phyloP scores from a whole-genome alignment of 1,284 basidiomycete species.

The Microbotryum lychnidis-dioicae region DNA sequence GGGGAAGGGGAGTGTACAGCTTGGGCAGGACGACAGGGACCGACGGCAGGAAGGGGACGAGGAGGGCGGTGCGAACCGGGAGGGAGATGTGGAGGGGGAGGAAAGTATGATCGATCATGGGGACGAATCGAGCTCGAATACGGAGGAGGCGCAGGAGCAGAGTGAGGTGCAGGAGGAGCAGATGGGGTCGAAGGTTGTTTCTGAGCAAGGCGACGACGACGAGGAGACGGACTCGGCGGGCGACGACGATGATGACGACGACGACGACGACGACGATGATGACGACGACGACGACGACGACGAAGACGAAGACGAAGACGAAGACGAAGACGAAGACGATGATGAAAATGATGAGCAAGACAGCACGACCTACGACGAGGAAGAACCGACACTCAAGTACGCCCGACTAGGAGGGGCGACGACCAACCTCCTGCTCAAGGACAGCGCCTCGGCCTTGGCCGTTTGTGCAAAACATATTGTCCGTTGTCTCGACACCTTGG shows the following conservation, averaged over 20 bases:
- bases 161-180: neutral
- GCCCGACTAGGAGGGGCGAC: constrained; percentile 62
- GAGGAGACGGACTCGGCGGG: constrained; percentile 46
- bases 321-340: constrained; percentile 8
- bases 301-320: constrained; percentile 10
- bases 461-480: constrained; percentile 70
- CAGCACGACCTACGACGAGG: constrained; percentile 25
- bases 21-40: too few relatives aligned
- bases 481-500: constrained; percentile 32
- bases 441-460: constrained; percentile 73
- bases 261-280: too few relatives aligned
- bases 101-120: too few relatives aligned
- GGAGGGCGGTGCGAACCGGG: too few relatives aligned
- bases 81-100: too few relatives aligned
- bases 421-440: constrained; percentile 74
- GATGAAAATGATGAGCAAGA: constrained; percentile 26
- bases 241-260: constrained; percentile 50
- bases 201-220: constrained; percentile 45
- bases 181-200: neutral
- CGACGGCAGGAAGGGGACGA: too few relatives aligned
- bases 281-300: constrained; percentile 48
- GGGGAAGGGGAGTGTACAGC: too few relatives aligned
- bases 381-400: constrained; percentile 67
- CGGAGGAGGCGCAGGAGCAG: neutral
- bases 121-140: too few relatives aligned